Conservation (phyloP, 2,329 filamentous ascomycete species). For the Cadophora malorum region DNA sequence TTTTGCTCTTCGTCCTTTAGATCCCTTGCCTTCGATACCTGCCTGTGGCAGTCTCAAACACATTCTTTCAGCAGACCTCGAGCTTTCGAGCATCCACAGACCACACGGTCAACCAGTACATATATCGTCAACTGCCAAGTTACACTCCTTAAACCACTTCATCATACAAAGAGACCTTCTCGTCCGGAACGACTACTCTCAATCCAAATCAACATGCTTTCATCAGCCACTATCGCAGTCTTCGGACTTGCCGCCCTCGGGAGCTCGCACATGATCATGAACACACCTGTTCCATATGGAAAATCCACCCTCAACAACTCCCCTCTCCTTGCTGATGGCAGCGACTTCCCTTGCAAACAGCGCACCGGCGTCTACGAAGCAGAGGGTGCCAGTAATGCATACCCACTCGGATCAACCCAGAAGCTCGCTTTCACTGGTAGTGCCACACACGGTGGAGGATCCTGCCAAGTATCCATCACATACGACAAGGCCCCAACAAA, state of each 20-base stretch:
- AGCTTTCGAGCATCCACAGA: constrained; percentile 22
- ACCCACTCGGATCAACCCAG: constrained; percentile 67
- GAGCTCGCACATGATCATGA: constrained; percentile 80
- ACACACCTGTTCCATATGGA: constrained; percentile 68
- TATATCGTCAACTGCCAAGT: constrained; percentile 16
- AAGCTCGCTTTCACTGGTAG: constrained; percentile 70
- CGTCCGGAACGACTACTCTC: constrained; percentile 40
- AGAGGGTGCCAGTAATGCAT: constrained; percentile 60
- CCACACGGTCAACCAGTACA: constrained; percentile 8
- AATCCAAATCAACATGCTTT: constrained; percentile 51
- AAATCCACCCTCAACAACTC: constrained; percentile 59
- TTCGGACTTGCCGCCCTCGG: constrained; percentile 63
- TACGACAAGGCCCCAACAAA: constrained; percentile 74
- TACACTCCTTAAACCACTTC: constrained; percentile 20
- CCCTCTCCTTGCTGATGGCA: constrained; percentile 66
- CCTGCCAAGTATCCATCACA: constrained; percentile 87
- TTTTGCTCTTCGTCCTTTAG: constrained; percentile 27
- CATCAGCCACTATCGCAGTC: constrained; percentile 57
- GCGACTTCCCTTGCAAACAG: constrained; percentile 84
- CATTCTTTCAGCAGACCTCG: constrained; percentile 32
- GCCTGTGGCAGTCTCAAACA: constrained; percentile 28
- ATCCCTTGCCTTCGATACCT: constrained; percentile 25
- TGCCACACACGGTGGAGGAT: constrained; percentile 88
- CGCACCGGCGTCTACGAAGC: constrained; percentile 55
- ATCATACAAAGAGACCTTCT: constrained; percentile 28